These are phyloP conservation scores for Neospora caninum DNA, from an alignment of 169 alveolate species.

Conservation along the genomic window DNA sequence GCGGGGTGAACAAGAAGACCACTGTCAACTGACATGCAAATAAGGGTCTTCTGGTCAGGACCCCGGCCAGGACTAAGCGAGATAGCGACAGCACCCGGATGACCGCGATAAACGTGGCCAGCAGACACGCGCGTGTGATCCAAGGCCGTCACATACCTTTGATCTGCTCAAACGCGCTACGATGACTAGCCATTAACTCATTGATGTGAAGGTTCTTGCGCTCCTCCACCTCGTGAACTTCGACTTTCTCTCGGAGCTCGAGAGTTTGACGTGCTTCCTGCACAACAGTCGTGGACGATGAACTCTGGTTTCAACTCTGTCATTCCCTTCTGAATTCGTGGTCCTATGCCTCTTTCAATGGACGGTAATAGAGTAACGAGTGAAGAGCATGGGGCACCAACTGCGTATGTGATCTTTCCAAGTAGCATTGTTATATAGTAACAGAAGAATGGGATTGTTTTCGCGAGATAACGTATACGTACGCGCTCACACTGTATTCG, in stretches of 20 bases:
- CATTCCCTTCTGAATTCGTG: not conserved
- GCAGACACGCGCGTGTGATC: no score
- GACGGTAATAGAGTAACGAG: not conserved
- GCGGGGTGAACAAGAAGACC: no score
- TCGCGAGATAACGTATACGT: no score
- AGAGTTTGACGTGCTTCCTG: constrained; percentile 79
- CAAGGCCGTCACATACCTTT: not conserved
- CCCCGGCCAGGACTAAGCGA: no score
- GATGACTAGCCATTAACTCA: constrained; percentile 83
- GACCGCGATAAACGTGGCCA: no score
- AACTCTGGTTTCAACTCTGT: constrained; percentile 44
- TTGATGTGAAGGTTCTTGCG: constrained; percentile 86
- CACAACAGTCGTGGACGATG: not conserved
- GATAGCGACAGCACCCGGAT: no score
- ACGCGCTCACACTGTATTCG: no score
- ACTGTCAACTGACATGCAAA: no score
- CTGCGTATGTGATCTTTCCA: not conserved
- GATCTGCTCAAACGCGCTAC: constrained; percentile 84
- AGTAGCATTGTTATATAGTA: no score
- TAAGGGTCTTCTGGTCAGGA: no score
- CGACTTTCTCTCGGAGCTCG: constrained; percentile 85
- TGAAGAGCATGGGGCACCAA: not conserved
- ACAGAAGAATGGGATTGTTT: no score
- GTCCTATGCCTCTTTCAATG: not conserved
- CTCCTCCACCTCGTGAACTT: constrained; percentile 92